Evolutionary conservation across 2,329 filamentous ascomycete genomes (phyloP), one percentile per base, ranked within the genome.

Genomic region (Fusarium lyarnte): DNA sequence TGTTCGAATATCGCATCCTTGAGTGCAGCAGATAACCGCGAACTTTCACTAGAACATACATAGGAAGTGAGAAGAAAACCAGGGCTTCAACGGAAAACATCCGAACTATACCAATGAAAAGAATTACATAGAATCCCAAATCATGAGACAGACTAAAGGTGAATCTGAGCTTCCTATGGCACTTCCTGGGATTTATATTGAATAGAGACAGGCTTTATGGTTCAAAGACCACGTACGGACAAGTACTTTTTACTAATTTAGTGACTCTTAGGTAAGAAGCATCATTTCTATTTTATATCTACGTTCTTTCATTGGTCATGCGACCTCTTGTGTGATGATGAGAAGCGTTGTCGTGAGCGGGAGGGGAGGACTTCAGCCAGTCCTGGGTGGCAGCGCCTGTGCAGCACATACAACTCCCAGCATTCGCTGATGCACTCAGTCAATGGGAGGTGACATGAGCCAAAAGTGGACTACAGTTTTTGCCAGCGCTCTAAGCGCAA

Each of bases 51-150:
- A 12, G 4, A n/a, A 27, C 8, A 47, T 12, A 27, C 12, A 8
- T 12, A 25, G 21, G 13, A 16, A 47, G 14, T 23, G 14, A 47
- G 21, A 31, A 31, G 31, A 13, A 35, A 2, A 6, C 19, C 10
- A 8, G 7, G 5, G n/a, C 6, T 35, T 27, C 4, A n/a, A 4
- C 6, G 8, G 8, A 12, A 33, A 12, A 2, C 14, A 23, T 10
- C 19, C 7, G 10, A 35, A 27, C 5, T 17, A 17, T 13, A 12
- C 4, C 5, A 35, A 55, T 19, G n/a, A 17, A 11, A 35, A 46
- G 19, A n/a, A 25, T 1, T n/a, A 11, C 9, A 21, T 16, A 21
- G 17, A 16, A 6, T 12, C 16, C 17, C 1, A 3, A 5, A 3
- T 52, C 14, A 8, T 14, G 5, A 16, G 16, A 6, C 6, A 19